A percentile compares a stretch with the other conserved stretches of the same genome.
These are phyloP conservation scores for Paraleonurus japonicus DNA, from an alignment of 257 asterid genomes.

Conservation along the genomic window DNA sequence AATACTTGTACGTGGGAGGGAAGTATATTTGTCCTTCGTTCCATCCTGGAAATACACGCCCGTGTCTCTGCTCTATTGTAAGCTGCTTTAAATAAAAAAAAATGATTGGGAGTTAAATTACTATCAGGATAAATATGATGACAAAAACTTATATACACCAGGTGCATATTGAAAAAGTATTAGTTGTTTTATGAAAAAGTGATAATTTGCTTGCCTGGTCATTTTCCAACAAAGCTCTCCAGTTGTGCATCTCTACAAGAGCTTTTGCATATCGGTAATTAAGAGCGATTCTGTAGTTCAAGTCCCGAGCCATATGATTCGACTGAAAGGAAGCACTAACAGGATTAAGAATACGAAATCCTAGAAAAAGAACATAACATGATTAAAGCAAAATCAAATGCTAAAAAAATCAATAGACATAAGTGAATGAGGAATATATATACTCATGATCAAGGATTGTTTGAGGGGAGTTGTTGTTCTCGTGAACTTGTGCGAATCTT, in stretches of 20 bases:
- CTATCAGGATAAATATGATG: neutral
- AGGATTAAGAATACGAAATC: neutral
- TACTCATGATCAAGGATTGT: conserved; percentile 92
- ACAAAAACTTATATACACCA: too few relatives aligned
- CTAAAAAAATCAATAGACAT: neutral
- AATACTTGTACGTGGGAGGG: conserved; percentile 92
- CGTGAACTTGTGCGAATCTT: conserved; percentile 78
- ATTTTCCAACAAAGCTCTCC: conserved; percentile 83
- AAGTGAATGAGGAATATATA: conserved; percentile 23
- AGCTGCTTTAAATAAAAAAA: conserved; percentile 49
- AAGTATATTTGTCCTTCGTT: conserved; percentile 78
- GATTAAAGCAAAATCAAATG: neutral
- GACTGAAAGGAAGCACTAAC: conserved; percentile 44
- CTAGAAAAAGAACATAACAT: neutral
- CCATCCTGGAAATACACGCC: conserved; percentile 90
- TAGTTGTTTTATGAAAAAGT: neutral
- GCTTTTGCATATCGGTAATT: conserved; percentile 89
- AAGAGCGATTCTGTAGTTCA: conserved; percentile 82
- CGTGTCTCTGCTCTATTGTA: conserved; percentile 63
- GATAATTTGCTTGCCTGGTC: conserved; percentile 57
- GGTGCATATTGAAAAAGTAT: neutral
- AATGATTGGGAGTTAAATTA: neutral
- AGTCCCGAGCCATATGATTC: conserved; percentile 95
- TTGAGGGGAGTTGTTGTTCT: conserved; percentile 65
- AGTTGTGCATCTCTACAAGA: conserved; percentile 88